These are phyloP conservation scores for Persicaria tinctoria DNA, from an alignment of 148 eudicot genomes.

Conservation along the genomic window DNA sequence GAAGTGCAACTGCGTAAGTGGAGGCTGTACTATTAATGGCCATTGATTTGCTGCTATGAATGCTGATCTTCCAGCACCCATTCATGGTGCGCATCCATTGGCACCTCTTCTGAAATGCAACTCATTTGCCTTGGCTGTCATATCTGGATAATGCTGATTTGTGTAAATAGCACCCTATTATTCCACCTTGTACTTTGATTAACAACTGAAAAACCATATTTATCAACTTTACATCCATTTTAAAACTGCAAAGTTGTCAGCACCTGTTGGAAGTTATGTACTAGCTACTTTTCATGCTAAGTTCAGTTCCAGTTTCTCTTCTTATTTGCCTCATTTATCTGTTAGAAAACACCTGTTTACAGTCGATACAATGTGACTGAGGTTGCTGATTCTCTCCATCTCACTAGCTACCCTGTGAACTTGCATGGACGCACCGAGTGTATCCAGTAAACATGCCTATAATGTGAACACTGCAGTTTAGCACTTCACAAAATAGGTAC, in stretches of 20 bases:
- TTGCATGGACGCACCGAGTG: too few relatives aligned
- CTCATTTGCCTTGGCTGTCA: conserved; percentile 2
- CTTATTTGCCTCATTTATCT: not conserved
- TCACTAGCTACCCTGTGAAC: too few relatives aligned
- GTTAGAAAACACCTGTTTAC: not conserved
- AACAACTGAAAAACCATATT: not conserved
- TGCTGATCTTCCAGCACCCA: not conserved
- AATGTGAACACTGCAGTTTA: too few relatives aligned
- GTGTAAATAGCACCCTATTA: conserved; percentile 4
- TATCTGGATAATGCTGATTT: not conserved
- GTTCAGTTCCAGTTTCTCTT: not conserved
- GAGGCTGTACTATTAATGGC: not conserved
- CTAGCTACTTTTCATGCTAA: not conserved
- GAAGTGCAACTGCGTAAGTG: not conserved
- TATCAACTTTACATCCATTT: not conserved
- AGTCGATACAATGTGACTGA: too few relatives aligned
- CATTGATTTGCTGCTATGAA: not conserved
- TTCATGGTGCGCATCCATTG: conserved; percentile 11
- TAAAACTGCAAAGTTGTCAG: conserved; percentile 6
- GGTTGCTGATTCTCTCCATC: too few relatives aligned
- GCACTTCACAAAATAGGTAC: too few relatives aligned
- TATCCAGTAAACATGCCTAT: too few relatives aligned
- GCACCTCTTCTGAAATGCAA: not conserved
- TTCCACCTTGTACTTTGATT: not conserved
- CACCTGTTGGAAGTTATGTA: conserved; percentile 7